Evolutionary conservation across 2,329 filamentous ascomycete genomes (phyloP), one percentile per base, ranked within the genome.

Genomic region (Phaeosphaeriaceae sp.): DNA sequence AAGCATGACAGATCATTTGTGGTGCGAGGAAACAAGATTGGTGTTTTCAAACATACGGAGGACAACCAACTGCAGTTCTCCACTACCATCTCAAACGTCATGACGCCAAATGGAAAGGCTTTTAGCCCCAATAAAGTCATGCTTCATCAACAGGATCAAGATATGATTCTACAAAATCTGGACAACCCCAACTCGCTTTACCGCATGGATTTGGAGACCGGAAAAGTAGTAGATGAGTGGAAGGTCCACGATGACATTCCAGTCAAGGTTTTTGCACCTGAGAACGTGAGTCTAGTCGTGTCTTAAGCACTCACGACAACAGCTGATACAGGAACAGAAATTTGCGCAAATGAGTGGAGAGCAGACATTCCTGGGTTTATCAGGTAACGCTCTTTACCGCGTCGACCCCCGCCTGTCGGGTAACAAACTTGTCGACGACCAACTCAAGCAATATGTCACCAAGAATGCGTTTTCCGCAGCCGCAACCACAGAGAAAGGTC

Each of bases 151-250:
- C 90, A 94, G 72, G 92, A 97, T 75, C 83, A 86, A 37, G 91
- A 95, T 67, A 87, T 97, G 83, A 89, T 97, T 52, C 75, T 97
- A 49, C 92, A 97, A 72, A 92, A 95, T 63, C 80, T 73, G 20
- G 77, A 87, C 42, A 88, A 97, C 58, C 90, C 93, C 1, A 93
- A 96, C 77, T 92, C 90, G 42, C 82, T 99, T 1, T 99, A 92
- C 73, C 90, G 90, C 37, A 97, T 99, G 94, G 94, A 99, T 76
- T 81, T 99, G 36, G 93, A 99, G 73, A 95, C 95, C 63, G 94
- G 94, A 60, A 97, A 97, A 77, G 90, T 99, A 29, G 92, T 97
- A 2, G 94, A 99, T 67, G 94, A 99, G 74, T 99, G 94, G 94
- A 96, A 96, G 64, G 84, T 99, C 12, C 93, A 99, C 68, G 93